Evolutionary conservation across 139 green algal species (phyloP).

Genomic region (Ulvella scutata): DNA sequence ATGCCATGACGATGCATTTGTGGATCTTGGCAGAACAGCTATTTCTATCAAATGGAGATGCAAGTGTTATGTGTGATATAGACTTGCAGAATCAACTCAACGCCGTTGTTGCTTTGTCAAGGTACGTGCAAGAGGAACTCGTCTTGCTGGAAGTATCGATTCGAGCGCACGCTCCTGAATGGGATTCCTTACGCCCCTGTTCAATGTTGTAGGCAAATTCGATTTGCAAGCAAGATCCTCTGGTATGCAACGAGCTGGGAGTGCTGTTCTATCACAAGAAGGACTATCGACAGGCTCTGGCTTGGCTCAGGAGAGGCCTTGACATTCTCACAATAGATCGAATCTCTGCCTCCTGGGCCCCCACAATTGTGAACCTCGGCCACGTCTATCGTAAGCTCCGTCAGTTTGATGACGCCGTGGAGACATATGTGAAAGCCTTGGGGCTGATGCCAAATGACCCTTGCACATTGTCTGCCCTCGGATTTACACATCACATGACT

Average conservation of each 20-base stretch:
- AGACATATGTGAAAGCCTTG: conserved; percentile 44
- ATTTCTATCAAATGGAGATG: too few relatives aligned
- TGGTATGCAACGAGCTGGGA: conserved; percentile 77
- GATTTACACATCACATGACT: conserved; percentile 60
- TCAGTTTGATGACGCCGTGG: conserved; percentile 25
- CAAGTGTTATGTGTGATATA: too few relatives aligned
- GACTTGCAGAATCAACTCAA: too few relatives aligned
- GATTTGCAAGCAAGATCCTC: conserved; percentile 69
- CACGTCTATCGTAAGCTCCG: conserved; percentile 73
- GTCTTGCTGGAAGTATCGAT: too few relatives aligned
- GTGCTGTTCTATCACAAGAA: conserved; percentile 48
- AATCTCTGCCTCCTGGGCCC: conserved; percentile 44
- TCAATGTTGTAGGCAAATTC: conserved; percentile 46
- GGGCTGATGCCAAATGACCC: conserved; percentile 32
- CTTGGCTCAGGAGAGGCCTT: conserved; percentile 38
- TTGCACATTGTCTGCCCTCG: conserved; percentile 57
- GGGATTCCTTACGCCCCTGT: too few relatives aligned
- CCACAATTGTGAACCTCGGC: conserved; percentile 67
- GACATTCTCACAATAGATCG: conserved; percentile 13
- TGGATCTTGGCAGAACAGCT: too few relatives aligned
- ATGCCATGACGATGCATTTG: too few relatives aligned
- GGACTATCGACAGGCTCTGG: conserved; percentile 23
- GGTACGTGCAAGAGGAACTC: too few relatives aligned
- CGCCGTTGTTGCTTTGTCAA: too few relatives aligned
- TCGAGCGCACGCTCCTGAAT: too few relatives aligned